phyloP scores from a whole-genome alignment of 2,329 filamentous ascomycete genomes.

The Aspergillus tamarii region DNA sequence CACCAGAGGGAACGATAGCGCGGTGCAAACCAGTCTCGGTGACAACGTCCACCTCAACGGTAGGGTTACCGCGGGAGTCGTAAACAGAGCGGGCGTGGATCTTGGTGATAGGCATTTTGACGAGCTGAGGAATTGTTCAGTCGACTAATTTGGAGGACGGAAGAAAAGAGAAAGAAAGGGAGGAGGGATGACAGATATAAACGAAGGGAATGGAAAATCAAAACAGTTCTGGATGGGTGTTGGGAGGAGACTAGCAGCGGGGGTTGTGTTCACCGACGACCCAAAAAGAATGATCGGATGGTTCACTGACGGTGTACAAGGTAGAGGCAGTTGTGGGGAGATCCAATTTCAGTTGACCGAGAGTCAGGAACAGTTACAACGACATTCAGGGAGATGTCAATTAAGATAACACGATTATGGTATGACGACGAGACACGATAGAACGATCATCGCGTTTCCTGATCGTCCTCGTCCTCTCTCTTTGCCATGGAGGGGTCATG shows the following conservation, averaged over 20 bases:
- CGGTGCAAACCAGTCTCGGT: slow-evolving; percentile 96
- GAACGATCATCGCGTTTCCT: neutral
- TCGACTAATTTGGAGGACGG: slow-evolving; percentile 26
- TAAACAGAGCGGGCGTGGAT: slow-evolving; percentile 93
- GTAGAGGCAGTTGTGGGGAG: slow-evolving; percentile 20
- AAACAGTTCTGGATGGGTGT: slow-evolving; percentile 22
- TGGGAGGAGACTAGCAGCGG: slow-evolving; percentile 37
- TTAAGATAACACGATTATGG: neutral
- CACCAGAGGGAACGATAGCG: slow-evolving; percentile 95
- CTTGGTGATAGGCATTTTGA: slow-evolving; percentile 85
- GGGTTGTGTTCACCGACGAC: slow-evolving; percentile 44
- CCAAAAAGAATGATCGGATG: slow-evolving; percentile 38
- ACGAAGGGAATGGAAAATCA: slow-evolving; percentile 13
- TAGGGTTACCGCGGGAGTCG: slow-evolving; percentile 98
- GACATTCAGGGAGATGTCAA: neutral
- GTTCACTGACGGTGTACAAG: slow-evolving; percentile 19
- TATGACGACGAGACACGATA: slow-evolving; percentile 4
- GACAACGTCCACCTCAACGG: slow-evolving; percentile 96
- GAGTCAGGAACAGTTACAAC: slow-evolving; percentile 8
- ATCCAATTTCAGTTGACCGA: slow-evolving; percentile 23
- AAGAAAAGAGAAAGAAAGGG: slow-evolving; percentile 23
- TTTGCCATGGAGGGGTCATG: slow-evolving; percentile 7
- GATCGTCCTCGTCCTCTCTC: neutral
- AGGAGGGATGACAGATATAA: slow-evolving; percentile 23
- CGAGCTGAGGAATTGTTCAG: slow-evolving; percentile 30